Base-by-base conservation (phyloP, 345 rosid species). In the Ailanthus altissimus region DNA sequence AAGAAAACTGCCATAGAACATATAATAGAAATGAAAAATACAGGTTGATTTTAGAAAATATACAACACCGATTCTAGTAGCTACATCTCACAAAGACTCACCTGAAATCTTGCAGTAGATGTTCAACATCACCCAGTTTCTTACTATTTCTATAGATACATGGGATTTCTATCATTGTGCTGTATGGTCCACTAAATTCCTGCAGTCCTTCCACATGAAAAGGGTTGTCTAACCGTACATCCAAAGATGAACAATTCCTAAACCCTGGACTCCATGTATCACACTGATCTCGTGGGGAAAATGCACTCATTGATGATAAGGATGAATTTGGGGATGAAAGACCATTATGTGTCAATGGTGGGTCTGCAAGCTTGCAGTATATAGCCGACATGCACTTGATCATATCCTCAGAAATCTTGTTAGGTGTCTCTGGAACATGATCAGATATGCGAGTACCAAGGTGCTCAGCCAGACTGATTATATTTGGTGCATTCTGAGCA, bases 321-420 rank as follows among this genome's bases (percentile, higher is more conserved):
- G 98, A 96, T 0, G 98, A 92, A 84, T 77, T 86, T 16, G 99
- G 97, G 81, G 99, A 93, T 21, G 91, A 92, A 69, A 85, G 85
- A 36, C 90, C 83, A 3, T 92, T 90, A 65, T 88, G 87, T 13
- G 78, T 79, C 72, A 80, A 86, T 66, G 95, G 94, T 14, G 99
- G 95, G 68, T 96, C 99, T 20, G 92, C 89, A 51, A 96, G 97
- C 87, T 92, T 96, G 91, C 90, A 88, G 81, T 88, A 93, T 74
- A 96, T 91, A 32, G 88, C 89, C 57, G 98, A 88, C 97, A 96
- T 92, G 86, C 94, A 92, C 88, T 88, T 91, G 73, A 96, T 77
- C 98, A 96, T 96, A 74, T 92, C 98, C 86, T 96, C 97, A n/a
- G 98, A 89, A 61, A 96, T 84, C 85, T 88, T 92, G 92, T 92